Evolutionary conservation across 495 filamentous ascomycete genomes (phyloP).

Genomic region (Hypoxylon rickii): DNA sequence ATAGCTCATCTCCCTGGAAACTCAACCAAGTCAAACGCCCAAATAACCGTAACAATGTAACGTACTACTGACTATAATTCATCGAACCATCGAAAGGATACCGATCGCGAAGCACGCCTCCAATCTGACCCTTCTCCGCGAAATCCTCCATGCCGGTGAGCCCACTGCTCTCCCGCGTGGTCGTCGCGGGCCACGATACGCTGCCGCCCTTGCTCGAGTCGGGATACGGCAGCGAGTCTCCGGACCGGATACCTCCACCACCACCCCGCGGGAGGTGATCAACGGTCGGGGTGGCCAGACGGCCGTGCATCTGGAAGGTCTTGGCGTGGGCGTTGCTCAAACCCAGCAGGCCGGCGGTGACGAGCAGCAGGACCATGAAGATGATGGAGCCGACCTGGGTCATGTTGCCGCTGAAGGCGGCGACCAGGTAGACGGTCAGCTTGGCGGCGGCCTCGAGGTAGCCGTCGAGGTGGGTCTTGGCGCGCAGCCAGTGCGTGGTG

Average conservation of each 20-base stretch:
- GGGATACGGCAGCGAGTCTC: constrained; percentile 26
- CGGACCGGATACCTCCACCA: background rate
- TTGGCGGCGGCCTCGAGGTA: constrained; percentile 53
- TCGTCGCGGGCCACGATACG: constrained; percentile 32
- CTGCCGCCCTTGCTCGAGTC: constrained; percentile 20
- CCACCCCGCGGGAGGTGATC: constrained; percentile 14
- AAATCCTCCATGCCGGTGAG: constrained; percentile 34
- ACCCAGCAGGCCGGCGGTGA: constrained; percentile 54
- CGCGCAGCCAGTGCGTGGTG: constrained; percentile 57
- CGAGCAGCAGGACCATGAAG: constrained; percentile 53
- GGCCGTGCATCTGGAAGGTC: constrained; percentile 46
- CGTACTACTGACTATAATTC: constrained; percentile 11
- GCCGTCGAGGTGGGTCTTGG: constrained; percentile 55
- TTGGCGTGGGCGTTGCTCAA: constrained; percentile 55
- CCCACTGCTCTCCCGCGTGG: constrained; percentile 22
- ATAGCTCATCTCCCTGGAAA: background rate
- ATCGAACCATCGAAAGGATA: constrained; percentile 31
- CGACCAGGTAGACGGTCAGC: constrained; percentile 59
- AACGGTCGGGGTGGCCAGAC: constrained; percentile 41
- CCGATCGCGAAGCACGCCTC: constrained; percentile 22
- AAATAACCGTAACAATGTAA: background rate
- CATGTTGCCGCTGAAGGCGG: constrained; percentile 56
- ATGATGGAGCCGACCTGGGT: constrained; percentile 52
- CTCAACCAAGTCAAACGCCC: background rate
- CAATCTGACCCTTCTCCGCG: constrained; percentile 38